These are phyloP conservation scores for Pelagomonas calceolata DNA, from an alignment of 108 stramenopile genomes.

Conservation along the genomic window DNA sequence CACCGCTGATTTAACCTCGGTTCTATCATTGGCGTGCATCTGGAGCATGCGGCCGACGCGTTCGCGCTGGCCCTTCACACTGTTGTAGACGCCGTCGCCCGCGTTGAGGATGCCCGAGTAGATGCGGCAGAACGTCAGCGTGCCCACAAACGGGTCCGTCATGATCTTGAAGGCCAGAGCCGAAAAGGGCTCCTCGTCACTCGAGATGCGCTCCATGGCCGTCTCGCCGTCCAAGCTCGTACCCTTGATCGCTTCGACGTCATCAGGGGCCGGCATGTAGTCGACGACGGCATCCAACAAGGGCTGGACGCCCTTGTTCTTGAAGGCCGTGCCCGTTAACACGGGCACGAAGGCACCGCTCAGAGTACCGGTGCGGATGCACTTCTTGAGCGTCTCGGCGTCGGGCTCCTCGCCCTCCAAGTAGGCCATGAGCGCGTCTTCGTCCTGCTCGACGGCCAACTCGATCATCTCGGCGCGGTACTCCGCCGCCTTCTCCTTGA, in stretches of 20 bases:
- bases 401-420: slow-evolving; percentile 71
- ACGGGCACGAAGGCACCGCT: slow-evolving; percentile 71
- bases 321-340: slow-evolving; percentile 90
- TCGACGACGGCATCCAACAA: slow-evolving; percentile 92
- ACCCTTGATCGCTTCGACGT: slow-evolving; percentile 85
- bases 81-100: slow-evolving; percentile 83
- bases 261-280: slow-evolving; percentile 92
- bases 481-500: slow-evolving; percentile 66
- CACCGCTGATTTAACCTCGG: slow-evolving; percentile 74
- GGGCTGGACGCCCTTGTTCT: slow-evolving; percentile 96
- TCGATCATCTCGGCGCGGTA: slow-evolving; percentile 72
- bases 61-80: slow-evolving; percentile 93
- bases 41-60: slow-evolving; percentile 94
- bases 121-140: slow-evolving; percentile 84
- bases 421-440: slow-evolving; percentile 77
- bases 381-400: slow-evolving; percentile 59
- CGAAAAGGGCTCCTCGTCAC: slow-evolving; percentile 77
- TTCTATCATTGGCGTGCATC: slow-evolving; percentile 91
- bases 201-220: slow-evolving; percentile 43
- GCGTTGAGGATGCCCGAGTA: slow-evolving; percentile 88
- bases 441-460: slow-evolving; percentile 75
- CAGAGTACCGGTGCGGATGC: slow-evolving; percentile 85
- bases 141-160: slow-evolving; percentile 86
- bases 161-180: slow-evolving; percentile 97
- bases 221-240: slow-evolving; percentile 49